These are phyloP conservation scores for Quercus dentata DNA, from an alignment of 306 rosid genomes.

Conservation along the genomic window DNA sequence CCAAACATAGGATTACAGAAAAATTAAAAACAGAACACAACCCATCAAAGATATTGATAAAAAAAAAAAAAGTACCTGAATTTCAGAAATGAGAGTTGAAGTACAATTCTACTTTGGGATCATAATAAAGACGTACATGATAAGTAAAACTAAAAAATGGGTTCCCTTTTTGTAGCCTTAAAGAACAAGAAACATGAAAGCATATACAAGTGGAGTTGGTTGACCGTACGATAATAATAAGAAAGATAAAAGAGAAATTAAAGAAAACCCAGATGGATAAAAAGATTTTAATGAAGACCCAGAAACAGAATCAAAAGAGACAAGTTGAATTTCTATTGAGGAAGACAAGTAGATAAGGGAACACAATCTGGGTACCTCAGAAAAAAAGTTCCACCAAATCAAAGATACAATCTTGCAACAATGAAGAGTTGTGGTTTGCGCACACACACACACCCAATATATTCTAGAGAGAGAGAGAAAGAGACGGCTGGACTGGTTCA, in stretches of 20 bases:
- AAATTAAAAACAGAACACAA: not conserved
- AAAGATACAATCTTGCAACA: not conserved
- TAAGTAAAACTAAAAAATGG: not conserved
- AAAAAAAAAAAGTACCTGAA: not conserved
- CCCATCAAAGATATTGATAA: not conserved
- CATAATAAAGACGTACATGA: not conserved
- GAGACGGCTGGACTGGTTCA: conserved; percentile 10
- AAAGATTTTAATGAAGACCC: conserved; percentile 19
- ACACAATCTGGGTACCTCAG: conserved; percentile 44
- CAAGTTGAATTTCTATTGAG: not conserved
- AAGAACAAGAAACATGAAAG: conserved; percentile 7
- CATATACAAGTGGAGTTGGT: conserved; percentile 15
- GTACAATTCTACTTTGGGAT: not conserved
- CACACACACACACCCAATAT: not conserved
- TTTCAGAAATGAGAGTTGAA: not conserved
- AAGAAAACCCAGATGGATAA: conserved; percentile 21
- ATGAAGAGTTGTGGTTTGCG: not conserved
- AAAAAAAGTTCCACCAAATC: not conserved
- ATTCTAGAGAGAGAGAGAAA: not conserved
- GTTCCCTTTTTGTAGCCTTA: not conserved
- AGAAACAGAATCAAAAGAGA: conserved; percentile 19
- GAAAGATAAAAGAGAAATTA: not conserved
- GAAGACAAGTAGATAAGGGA: not conserved
- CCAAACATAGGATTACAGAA: not conserved
- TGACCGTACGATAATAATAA: conserved; percentile 19